Evolutionary conservation across 768 basidiomycete species (phyloP).

Genomic region (Lactifluus subvellereus): DNA sequence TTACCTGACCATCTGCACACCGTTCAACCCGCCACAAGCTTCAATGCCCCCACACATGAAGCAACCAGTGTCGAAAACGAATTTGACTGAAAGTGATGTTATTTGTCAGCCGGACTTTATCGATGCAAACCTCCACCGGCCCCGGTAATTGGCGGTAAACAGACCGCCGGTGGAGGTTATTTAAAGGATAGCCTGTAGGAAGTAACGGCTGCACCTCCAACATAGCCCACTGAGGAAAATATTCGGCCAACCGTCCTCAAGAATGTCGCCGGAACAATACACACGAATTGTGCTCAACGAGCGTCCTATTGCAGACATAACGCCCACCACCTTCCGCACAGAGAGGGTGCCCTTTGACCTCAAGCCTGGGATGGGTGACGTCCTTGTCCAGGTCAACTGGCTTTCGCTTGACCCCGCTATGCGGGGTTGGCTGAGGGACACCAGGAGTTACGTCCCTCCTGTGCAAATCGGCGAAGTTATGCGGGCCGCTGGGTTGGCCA

Average conservation of each 20-base stretch:
- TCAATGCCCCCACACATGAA: too few species aligned
- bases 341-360: conserved; percentile 51
- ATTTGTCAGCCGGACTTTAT: too few species aligned
- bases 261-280: conserved; percentile 32
- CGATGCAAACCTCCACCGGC: too few species aligned
- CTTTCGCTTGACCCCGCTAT: conserved; percentile 84
- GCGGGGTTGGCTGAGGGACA: conserved; percentile 75
- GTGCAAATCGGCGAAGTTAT: conserved; percentile 48
- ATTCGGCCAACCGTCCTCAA: not conserved
- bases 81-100: too few species aligned
- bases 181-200: not conserved
- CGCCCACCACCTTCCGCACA: conserved; percentile 65
- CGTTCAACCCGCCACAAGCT: too few species aligned
- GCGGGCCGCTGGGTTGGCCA: conserved; percentile 62
- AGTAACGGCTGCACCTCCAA: too few species aligned
- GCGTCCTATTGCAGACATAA: conserved; percentile 63
- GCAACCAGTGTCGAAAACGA: too few species aligned
- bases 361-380: conserved; percentile 46
- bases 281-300: conserved; percentile 71
- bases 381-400: conserved; percentile 75
- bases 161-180: not conserved
- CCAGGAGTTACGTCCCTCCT: conserved; percentile 56
- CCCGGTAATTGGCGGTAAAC: too few species aligned
- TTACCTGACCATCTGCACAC: too few species aligned
- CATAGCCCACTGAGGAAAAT: not conserved